phyloP scores from a whole-genome alignment of 2,329 filamentous ascomycete genomes.

The Chrysoporthe puriensis region DNA sequence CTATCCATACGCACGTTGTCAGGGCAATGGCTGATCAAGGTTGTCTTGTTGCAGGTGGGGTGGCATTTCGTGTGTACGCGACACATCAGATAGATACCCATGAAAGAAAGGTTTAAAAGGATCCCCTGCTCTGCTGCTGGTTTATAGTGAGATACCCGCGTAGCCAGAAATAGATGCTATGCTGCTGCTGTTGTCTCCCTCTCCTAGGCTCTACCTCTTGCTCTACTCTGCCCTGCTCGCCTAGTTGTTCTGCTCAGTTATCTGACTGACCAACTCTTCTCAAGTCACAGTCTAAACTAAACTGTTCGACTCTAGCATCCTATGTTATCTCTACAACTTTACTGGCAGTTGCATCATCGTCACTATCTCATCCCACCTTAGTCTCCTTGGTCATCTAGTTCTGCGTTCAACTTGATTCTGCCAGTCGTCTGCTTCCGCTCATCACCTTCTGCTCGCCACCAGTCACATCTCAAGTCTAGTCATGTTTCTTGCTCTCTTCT shows the following conservation, averaged over 20 bases:
- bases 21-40: conserved; percentile 18
- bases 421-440: no score
- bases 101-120: conserved; percentile 2
- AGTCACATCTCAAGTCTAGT: no score
- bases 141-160: neutral
- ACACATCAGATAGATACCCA: conserved; percentile 24
- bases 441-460: no score
- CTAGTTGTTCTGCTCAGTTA: neutral
- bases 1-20: conserved; percentile 5
- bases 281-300: neutral
- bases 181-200: neutral
- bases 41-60: conserved; percentile 8
- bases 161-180: neutral
- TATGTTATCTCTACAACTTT: no score
- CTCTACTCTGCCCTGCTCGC: neutral
- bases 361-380: no score
- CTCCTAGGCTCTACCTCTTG: neutral
- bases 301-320: no score
- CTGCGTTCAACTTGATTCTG: no score
- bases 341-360: no score
- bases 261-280: neutral
- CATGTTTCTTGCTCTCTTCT: no score
- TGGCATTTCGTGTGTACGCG: conserved; percentile 10
- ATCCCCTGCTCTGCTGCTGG: neutral
- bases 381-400: no score